Base-by-base conservation (phyloP, 768 basidiomycete species). In the Calocybe indica region DNA sequence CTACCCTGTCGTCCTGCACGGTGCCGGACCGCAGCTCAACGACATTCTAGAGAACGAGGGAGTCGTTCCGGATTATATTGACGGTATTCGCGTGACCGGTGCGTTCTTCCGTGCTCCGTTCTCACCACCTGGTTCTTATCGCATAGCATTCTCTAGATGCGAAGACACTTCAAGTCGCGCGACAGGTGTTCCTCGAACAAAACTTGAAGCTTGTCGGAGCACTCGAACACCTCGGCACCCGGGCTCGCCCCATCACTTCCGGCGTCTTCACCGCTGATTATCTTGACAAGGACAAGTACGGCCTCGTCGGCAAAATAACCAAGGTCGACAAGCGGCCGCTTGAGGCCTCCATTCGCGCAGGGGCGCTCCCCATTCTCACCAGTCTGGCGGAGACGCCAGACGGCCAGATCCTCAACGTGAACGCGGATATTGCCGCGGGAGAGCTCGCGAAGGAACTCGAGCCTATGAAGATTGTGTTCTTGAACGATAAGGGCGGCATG, bases 331-430 rank as follows among this genome's bases (percentile, higher is more conserved):
- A 97, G 69, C 82, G 92, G 31, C 94, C 96, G 29, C 79, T 99
- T 50, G 96, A 99, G 67, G 95, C 94, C 2, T 84, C 94, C 41
- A 99, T 99, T 63, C 83, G 91, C 40, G 93, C 95, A 1, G 95
- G 96, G 31, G 93, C 92, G 14, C 76, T 99, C 22, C 96, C 96
- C 48, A 96, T 99, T 67, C 75, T 98, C 13, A 97, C 93, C 54
- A 89, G 85, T 64, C 73, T 99, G 43, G 95, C 96, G 5, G 96
- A 98, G 69, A 88, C 89, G 32, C 77, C 83, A 14, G 92, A 96
- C 32, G 96, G 96, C n/a, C 96, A 99, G 66, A 93, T 99, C 57
- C 75, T 98, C 53, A 99, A 99, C 59, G 96, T 99, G 64, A 99
- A 98, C 61, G 96, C 96, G 14, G 96, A 99, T 63, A 89, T 98